Conservation (phyloP, 2,329 filamentous ascomycete species). For the Akanthomyces uredinophilus region DNA sequence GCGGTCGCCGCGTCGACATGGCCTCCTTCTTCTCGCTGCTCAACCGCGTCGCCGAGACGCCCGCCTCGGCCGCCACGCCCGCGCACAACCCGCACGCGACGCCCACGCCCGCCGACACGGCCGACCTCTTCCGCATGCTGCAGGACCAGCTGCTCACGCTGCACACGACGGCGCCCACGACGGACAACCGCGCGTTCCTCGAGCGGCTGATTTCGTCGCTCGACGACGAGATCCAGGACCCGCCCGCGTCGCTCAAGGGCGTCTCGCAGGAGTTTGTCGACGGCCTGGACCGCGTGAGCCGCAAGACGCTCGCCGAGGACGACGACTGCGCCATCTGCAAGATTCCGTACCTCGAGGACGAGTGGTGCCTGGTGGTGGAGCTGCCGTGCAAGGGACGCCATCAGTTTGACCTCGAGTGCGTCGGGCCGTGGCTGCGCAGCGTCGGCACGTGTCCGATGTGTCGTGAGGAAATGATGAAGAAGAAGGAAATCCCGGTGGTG, state of each 20-base stretch:
- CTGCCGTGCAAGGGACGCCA: constrained; percentile 57
- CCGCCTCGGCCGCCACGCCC: constrained; percentile 26
- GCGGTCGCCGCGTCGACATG: constrained; percentile 57
- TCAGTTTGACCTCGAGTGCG: constrained; percentile 62
- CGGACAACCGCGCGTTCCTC: constrained; percentile 46
- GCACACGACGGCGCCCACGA: constrained; percentile 43
- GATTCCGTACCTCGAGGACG: constrained; percentile 56
- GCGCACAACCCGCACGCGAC: constrained; percentile 52
- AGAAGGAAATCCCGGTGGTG: constrained; percentile 40
- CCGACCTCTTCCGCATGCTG: constrained; percentile 53
- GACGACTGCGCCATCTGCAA: constrained; percentile 60
- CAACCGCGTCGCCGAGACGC: constrained; percentile 42
- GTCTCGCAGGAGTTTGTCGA: constrained; percentile 57
- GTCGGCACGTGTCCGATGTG: constrained; percentile 63
- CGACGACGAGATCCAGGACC: constrained; percentile 46
- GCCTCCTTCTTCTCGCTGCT: constrained; percentile 56
- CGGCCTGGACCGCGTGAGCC: constrained; percentile 51
- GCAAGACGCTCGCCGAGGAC: constrained; percentile 44
- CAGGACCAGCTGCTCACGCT: constrained; percentile 54
- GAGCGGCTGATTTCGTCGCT: constrained; percentile 42
- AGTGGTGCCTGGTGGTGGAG: constrained; percentile 58
- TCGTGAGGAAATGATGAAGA: constrained; percentile 54
- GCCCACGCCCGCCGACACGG: constrained; percentile 55
- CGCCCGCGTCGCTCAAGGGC: constrained; percentile 47
- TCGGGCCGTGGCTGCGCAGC: constrained; percentile 58